Evolutionary conservation across 2,329 filamentous ascomycete species (phyloP).

Genomic region (Trichoderma gracile): DNA sequence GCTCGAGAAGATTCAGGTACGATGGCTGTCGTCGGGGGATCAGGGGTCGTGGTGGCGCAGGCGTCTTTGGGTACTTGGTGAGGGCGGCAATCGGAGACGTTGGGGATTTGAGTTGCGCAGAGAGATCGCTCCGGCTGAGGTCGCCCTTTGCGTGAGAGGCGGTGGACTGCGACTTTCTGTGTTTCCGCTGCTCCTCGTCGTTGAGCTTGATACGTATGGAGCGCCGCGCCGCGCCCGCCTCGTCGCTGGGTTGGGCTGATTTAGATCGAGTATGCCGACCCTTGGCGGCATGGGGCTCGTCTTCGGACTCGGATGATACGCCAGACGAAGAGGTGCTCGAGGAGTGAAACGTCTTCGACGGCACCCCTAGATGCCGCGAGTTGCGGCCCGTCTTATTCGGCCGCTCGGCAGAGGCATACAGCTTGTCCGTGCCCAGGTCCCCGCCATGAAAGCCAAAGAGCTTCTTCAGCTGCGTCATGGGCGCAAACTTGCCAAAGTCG

Average conservation of each 20-base stretch:
- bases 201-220: conserved; percentile 91
- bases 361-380: conserved; percentile 35
- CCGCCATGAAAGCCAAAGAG: conserved; percentile 55
- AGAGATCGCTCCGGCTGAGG: conserved; percentile 52
- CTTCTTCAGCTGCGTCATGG: conserved; percentile 70
- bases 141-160: conserved; percentile 47
- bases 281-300: conserved; percentile 42
- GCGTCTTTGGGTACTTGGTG: conserved; percentile 87
- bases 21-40: conserved; percentile 88
- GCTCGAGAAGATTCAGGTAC: conserved; percentile 64
- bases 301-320: conserved; percentile 71
- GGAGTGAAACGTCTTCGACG: conserved; percentile 34
- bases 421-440: conserved; percentile 43
- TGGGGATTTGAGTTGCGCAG: conserved; percentile 88
- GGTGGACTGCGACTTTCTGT: conserved; percentile 59
- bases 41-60: conserved; percentile 83
- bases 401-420: conserved; percentile 33
- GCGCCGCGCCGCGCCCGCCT: conserved; percentile 65
- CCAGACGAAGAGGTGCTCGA: conserved; percentile 59
- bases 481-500: conserved; percentile 74
- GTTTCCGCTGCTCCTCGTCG: conserved; percentile 76
- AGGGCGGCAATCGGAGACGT: conserved; percentile 77
- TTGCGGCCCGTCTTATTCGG: conserved; percentile 24
- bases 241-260: conserved; percentile 60
- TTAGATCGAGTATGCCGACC: conserved; percentile 63